These are phyloP conservation scores for Leishmania major DNA, from an alignment of 208 protist species.

Conservation along the genomic window DNA sequence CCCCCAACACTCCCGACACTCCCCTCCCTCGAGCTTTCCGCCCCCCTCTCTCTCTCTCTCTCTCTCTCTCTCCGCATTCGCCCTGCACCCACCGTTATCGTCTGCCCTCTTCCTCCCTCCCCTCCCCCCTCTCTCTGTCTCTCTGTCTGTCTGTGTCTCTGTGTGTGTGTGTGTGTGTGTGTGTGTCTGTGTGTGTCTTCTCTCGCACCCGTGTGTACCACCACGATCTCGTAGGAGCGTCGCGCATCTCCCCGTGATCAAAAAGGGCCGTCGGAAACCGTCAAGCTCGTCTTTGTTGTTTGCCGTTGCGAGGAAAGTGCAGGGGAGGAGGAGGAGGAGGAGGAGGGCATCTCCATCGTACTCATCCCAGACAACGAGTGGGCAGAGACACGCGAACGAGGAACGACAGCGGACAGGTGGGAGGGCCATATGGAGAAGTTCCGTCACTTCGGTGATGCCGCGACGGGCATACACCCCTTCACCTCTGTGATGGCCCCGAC, in stretches of 20 bases:
- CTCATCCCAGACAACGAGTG: neutral
- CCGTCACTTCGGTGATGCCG: conserved; percentile 70
- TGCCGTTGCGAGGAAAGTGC: neutral
- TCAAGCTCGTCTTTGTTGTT: neutral
- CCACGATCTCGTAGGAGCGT: neutral
- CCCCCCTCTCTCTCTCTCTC: too few species aligned
- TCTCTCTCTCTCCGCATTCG: neutral
- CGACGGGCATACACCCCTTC: conserved; percentile 86
- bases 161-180: neutral
- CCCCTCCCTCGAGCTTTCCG: neutral
- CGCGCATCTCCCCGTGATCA: neutral
- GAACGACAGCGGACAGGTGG: neutral
- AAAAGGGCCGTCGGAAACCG: neutral
- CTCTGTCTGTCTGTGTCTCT: too few species aligned
- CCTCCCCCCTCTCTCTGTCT: too few species aligned
- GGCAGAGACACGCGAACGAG: neutral
- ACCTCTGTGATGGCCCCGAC: conserved; percentile 47
- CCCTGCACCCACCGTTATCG: neutral
- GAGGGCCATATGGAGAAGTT: conserved; percentile 75
- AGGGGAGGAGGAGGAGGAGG: neutral
- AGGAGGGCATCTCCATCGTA: neutral
- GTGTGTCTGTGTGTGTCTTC: neutral
- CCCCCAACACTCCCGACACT: neutral
- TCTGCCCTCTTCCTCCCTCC: neutral
- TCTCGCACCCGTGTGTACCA: neutral